Percentiles rank a stretch among this genome's conserved stretches.
Conservation (phyloP, 139 green algal genomes). For the Bryopsis sp. region DNA sequence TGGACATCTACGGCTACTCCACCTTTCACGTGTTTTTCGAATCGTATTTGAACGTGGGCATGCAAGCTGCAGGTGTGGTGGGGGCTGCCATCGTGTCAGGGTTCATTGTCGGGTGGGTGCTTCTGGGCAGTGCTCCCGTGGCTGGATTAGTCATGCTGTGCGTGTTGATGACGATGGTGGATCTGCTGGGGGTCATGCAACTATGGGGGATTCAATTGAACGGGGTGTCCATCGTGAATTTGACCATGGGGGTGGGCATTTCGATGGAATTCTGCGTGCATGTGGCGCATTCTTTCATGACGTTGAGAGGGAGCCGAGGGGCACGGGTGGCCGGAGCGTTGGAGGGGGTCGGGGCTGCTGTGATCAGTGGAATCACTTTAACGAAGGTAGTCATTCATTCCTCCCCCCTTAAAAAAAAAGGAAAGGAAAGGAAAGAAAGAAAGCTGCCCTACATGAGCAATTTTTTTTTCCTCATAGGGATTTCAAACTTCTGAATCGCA, state of each 20-base stretch:
- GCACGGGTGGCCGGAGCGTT: constrained; percentile 35
- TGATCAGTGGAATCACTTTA: constrained; percentile 73
- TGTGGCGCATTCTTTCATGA: constrained; percentile 62
- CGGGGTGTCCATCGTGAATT: constrained; percentile 65
- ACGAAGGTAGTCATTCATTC: constrained; percentile 68
- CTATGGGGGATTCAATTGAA: constrained; percentile 66
- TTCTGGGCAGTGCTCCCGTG: constrained; percentile 40
- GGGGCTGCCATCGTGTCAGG: constrained; percentile 31
- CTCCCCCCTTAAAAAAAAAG: too few species aligned
- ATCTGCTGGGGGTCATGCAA: constrained; percentile 68
- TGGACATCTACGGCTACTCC: constrained; percentile 77
- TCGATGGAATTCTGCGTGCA: constrained; percentile 78
- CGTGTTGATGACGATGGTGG: constrained; percentile 43
- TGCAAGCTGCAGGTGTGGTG: constrained; percentile 25
- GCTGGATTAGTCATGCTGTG: constrained; percentile 38
- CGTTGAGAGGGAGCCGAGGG: constrained; percentile 21
- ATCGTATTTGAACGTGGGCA: constrained; percentile 67
- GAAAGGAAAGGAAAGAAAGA: too few species aligned
- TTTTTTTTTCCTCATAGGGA: too few species aligned
- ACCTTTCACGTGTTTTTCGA: constrained; percentile 94
- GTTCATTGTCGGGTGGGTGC: constrained; percentile 28
- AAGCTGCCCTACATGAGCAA: too few species aligned
- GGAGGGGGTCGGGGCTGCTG: constrained; percentile 47
- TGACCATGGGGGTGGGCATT: constrained; percentile 70
- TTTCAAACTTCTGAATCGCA: too few species aligned